Percentiles rank a stretch among this genome's conserved stretches.
phyloP scores from a whole-genome alignment of 1,284 basidiomycete species.

The Wallemia mellicola region DNA sequence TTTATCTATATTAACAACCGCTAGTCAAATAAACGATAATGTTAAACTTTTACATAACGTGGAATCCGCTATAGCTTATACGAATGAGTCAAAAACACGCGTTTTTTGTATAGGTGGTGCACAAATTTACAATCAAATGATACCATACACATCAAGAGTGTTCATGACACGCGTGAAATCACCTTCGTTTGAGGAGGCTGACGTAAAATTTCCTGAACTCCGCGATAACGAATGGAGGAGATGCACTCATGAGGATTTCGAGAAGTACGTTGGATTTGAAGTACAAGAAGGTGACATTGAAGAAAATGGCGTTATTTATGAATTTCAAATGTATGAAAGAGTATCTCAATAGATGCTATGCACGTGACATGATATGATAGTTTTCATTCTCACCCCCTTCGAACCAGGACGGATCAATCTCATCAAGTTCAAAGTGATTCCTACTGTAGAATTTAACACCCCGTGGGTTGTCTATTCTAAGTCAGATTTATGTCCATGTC shows the following conservation, averaged over 20 bases:
- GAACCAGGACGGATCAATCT: background rate
- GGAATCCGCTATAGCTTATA: conserved; percentile 8
- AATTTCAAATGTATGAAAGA: conserved; percentile 73
- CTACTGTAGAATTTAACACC: background rate
- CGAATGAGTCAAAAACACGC: conserved; percentile 11
- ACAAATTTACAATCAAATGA: conserved; percentile 37
- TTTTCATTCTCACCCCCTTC: background rate
- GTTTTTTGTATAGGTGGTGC: conserved; percentile 73
- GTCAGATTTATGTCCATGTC: background rate
- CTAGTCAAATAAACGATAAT: conserved; percentile 2
- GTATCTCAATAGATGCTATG: background rate
- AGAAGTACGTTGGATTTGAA: conserved; percentile 44
- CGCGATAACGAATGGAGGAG: conserved; percentile 25
- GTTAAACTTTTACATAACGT: background rate
- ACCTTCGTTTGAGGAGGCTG: conserved; percentile 49
- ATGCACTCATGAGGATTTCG: conserved; percentile 29
- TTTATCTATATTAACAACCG: conserved; percentile 4
- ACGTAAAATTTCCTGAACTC: conserved; percentile 60
- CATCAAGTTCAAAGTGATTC: background rate
- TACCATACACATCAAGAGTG: conserved; percentile 34
- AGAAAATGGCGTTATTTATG: conserved; percentile 52
- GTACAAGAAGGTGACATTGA: conserved; percentile 42
- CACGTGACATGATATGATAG: background rate
- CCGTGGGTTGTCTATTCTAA: background rate
- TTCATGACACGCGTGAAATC: conserved; percentile 55